These are phyloP conservation scores for Hansenula sp. DNA, from an alignment of 1,139 yeast genomes.

Conservation along the genomic window DNA sequence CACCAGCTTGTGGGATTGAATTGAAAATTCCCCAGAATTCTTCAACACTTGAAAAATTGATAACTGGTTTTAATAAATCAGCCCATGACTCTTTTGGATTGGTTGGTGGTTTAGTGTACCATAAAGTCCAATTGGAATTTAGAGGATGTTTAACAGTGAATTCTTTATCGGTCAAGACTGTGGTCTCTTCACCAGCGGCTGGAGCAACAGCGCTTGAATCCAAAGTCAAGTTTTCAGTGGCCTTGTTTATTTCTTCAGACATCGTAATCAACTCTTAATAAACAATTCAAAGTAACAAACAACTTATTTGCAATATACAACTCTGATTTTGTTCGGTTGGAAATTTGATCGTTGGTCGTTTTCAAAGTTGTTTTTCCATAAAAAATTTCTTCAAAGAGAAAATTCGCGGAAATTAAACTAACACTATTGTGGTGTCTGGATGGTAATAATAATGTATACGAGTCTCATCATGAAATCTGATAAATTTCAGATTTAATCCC, in stretches of 20 bases:
- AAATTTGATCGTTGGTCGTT: conserved; percentile 32
- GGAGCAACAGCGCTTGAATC: conserved; percentile 5
- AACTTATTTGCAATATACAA: no score
- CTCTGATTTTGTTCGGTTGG: no score
- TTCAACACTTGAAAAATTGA: conserved; percentile 88
- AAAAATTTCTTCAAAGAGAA: conserved; percentile 10
- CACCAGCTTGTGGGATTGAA: conserved; percentile 89
- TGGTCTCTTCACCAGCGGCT: conserved; percentile 20
- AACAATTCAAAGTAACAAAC: neutral
- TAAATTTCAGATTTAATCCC: no score
- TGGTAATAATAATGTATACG: no score
- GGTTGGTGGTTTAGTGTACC: conserved; percentile 95
- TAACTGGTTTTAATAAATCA: conserved; percentile 89
- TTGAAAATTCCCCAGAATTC: conserved; percentile 99
- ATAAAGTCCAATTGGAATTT: conserved; percentile 90
- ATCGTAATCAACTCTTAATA: conserved; percentile 3
- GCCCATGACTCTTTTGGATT: conserved; percentile 84
- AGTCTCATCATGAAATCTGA: no score
- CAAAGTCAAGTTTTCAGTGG: conserved; percentile 20
- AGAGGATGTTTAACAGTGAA: conserved; percentile 70
- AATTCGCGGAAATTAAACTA: neutral
- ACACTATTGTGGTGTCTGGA: neutral
- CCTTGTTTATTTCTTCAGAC: conserved; percentile 24
- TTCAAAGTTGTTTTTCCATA: conserved; percentile 48
- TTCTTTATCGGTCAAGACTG: conserved; percentile 26